Percentiles rank a stretch among this genome's conserved stretches.
Conservation (phyloP, 2,329 filamentous ascomycete genomes). For the Parafenestella ontariensis region DNA sequence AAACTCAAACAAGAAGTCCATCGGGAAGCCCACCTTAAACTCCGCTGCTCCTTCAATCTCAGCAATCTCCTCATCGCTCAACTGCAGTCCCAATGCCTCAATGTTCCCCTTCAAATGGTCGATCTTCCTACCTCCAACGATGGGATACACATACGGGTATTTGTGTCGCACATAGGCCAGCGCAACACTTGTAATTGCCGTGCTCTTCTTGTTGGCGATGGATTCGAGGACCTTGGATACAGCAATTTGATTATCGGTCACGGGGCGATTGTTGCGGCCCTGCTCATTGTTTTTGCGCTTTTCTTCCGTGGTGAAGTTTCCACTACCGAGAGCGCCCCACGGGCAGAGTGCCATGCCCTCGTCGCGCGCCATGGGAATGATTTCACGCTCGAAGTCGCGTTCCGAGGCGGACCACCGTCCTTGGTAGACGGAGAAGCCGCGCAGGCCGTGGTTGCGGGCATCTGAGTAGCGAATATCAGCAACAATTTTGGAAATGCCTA, state of each 20-base stretch:
- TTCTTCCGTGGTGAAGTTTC: slow-evolving; percentile 50
- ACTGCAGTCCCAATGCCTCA: slow-evolving; percentile 58
- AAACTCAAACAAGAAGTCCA: slow-evolving; percentile 51
- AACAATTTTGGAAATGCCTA: background rate
- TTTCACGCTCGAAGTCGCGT: slow-evolving; percentile 74
- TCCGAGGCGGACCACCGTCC: slow-evolving; percentile 67
- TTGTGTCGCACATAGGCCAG: slow-evolving; percentile 77
- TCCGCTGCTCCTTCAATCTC: slow-evolving; percentile 59
- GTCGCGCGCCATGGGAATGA: slow-evolving; percentile 68
- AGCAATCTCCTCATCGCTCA: slow-evolving; percentile 61
- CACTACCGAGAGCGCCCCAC: slow-evolving; percentile 61
- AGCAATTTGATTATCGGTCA: slow-evolving; percentile 59
- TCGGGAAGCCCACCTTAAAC: slow-evolving; percentile 66
- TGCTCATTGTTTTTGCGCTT: slow-evolving; percentile 39
- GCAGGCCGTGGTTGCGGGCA: slow-evolving; percentile 72
- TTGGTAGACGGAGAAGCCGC: slow-evolving; percentile 73
- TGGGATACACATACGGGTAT: slow-evolving; percentile 75
- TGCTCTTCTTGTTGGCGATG: slow-evolving; percentile 64
- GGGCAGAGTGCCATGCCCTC: slow-evolving; percentile 69
- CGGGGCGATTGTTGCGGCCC: slow-evolving; percentile 43
- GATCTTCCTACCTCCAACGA: slow-evolving; percentile 75
- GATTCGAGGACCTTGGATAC: slow-evolving; percentile 66
- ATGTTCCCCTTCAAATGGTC: slow-evolving; percentile 73
- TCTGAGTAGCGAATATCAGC: slow-evolving; percentile 46
- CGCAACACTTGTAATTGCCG: slow-evolving; percentile 65